A percentile compares a stretch with the other conserved stretches of the same genome.
Evolutionary conservation across 768 basidiomycete species (phyloP).

Genomic region (Cyathus striatus): DNA sequence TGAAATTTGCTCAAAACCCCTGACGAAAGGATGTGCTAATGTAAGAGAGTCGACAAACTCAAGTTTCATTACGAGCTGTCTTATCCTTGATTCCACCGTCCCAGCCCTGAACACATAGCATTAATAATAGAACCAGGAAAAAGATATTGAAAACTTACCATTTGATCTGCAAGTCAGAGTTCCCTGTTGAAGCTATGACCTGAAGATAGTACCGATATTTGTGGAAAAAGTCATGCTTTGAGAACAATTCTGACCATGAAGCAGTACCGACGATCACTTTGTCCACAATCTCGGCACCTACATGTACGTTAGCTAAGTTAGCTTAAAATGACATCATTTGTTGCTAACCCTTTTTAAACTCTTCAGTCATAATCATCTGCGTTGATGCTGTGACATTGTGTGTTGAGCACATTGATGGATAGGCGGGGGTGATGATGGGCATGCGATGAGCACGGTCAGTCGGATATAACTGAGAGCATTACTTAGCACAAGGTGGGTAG

Average conservation of each 20-base stretch:
- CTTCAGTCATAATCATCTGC: conserved; percentile 92
- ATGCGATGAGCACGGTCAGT: conserved; percentile 92
- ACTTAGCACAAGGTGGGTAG: background rate
- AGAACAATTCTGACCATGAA: conserved; percentile 90
- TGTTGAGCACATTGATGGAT: conserved; percentile 98
- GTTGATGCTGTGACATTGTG: conserved; percentile 97
- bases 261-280: conserved; percentile 81
- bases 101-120: conserved; percentile 70
- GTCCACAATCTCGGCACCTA: conserved; percentile 91
- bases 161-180: conserved; percentile 82
- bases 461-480: conserved; percentile 66
- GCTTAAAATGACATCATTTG: background rate
- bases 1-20: conserved; percentile 85
- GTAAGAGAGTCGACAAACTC: conserved; percentile 92
- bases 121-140: conserved; percentile 6
- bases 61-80: conserved; percentile 96
- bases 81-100: conserved; percentile 95
- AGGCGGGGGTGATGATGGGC: conserved; percentile 99
- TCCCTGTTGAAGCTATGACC: conserved; percentile 88
- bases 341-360: conserved; percentile 80
- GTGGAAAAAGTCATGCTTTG: conserved; percentile 95
- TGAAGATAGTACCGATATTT: conserved; percentile 96
- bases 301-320: background rate
- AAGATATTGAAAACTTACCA: conserved; percentile 51
- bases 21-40: conserved; percentile 92